Percentiles rank a stretch among this genome's conserved stretches.
phyloP scores from a whole-genome alignment of 2,329 filamentous ascomycete genomes.

The Pseudocercospora musae region DNA sequence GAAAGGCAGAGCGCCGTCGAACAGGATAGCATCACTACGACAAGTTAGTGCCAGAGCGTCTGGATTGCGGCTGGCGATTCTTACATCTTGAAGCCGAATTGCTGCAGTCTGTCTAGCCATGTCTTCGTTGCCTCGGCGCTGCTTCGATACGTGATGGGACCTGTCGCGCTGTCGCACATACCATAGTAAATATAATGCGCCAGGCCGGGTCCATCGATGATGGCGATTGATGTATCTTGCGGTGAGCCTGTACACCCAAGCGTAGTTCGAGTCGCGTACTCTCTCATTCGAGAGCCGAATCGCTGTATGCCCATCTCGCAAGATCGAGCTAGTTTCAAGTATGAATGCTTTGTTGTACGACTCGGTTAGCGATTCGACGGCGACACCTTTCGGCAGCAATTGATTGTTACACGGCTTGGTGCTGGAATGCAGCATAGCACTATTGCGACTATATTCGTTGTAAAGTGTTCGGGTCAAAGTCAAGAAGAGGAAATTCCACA shows the following conservation, averaged over 20 bases:
- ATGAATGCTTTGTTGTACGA: neutral
- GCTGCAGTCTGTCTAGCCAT: constrained; percentile 62
- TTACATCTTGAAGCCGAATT: constrained; percentile 61
- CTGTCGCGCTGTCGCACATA: constrained; percentile 12
- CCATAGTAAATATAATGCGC: constrained; percentile 67
- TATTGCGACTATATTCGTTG: too few relatives aligned
- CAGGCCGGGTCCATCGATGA: constrained; percentile 76
- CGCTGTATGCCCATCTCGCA: constrained; percentile 26
- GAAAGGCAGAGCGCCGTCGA: constrained; percentile 76
- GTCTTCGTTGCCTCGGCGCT: constrained; percentile 57
- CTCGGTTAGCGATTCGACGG: neutral
- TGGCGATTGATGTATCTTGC: constrained; percentile 32
- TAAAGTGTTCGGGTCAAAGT: neutral
- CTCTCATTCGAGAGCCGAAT: constrained; percentile 23
- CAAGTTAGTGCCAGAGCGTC: constrained; percentile 1
- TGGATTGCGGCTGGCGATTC: constrained; percentile 21
- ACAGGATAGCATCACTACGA: constrained; percentile 68
- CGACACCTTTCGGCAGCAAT: neutral
- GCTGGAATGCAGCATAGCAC: too few relatives aligned
- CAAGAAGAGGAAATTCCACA: neutral
- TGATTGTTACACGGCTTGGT: too few relatives aligned
- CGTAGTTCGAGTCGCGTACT: constrained; percentile 11
- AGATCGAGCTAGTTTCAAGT: too few relatives aligned
- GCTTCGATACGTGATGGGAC: constrained; percentile 50
- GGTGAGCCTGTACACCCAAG: constrained; percentile 8